Evolutionary conservation across 257 asterid species (phyloP).

Genomic region (Nicotiana noctiflora): DNA sequence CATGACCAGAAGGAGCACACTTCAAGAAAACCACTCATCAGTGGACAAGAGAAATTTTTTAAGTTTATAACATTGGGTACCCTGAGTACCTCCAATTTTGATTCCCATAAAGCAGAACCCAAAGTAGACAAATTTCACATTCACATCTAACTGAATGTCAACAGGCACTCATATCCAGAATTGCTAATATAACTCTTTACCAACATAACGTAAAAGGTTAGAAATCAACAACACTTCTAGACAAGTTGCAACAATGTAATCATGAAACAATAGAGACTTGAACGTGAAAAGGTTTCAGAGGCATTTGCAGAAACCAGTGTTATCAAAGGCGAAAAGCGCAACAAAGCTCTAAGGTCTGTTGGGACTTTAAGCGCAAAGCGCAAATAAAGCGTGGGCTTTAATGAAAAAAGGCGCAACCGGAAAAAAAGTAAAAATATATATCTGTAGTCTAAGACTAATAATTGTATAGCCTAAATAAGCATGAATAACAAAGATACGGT

Average conservation of each 20-base stretch:
- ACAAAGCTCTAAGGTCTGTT: no score
- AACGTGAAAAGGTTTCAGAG: neutral
- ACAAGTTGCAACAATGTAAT: neutral
- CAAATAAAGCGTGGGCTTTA: no score
- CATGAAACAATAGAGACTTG: neutral
- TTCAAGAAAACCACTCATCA: conserved; percentile 2
- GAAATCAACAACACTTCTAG: neutral
- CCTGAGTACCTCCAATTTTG: neutral
- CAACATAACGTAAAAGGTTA: neutral
- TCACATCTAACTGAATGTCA: neutral
- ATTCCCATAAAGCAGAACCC: neutral
- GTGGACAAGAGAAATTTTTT: neutral
- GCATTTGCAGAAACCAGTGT: neutral
- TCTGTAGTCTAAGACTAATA: no score
- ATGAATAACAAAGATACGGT: no score
- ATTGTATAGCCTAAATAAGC: no score
- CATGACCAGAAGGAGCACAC: neutral
- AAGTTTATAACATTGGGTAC: neutral
- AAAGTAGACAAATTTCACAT: neutral
- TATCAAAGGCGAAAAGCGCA: no score
- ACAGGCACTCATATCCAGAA: neutral
- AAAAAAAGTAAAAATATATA: no score
- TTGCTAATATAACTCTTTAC: neutral
- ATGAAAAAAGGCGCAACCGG: no score
- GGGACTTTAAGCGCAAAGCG: no score